Base-by-base conservation (phyloP, 495 filamentous ascomycete genomes). In the Aspergillus cristatus region DNA sequence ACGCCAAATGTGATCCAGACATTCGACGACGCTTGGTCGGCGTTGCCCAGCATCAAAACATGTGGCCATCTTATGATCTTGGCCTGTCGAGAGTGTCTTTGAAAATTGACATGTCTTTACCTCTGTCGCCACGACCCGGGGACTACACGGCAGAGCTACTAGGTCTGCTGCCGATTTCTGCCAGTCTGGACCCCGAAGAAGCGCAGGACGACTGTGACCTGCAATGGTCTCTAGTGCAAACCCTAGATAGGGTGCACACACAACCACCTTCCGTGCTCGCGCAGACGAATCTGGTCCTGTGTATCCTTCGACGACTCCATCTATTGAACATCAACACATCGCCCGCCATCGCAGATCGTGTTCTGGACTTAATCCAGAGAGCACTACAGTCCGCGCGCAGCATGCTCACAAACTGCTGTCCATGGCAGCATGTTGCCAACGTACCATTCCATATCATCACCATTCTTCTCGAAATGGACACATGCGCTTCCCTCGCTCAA, bases 351-450 rank as follows among this genome's bases (percentile, higher is more conserved):
- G n/a, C n/a, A 14, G 55, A 59, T 2, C 46, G 49, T 5, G 45
- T 61, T 1, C 34, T 68, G 10, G 35, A 7, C 1, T 33, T 63
- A 3, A 18, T 60, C 4, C 43, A 42, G 13, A 51, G 47, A 34
- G 54, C 41, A 6, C 51, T 68, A 2, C 29, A 25, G 2, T 57
- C 55, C 10, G 65, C 63, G 7, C 54, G 50, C 1, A 43, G 38
- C 3, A 62, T 74, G 56, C 43, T 51, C 1, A 38, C 34, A 1
- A 40, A 46, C 16, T 50, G 52, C 22, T 54, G 47, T n/a, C 68
- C 70, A 0, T 77, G 73, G 73, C 71, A 72, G 36, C 67, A 74
- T 25, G 50, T 71, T 3, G 62, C 67, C 11, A 65, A 72, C 30
- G 63, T 70, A 1, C 65, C 72, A 1, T 75, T 77, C 34, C 72